phyloP scores from a whole-genome alignment of 192 early-diverging fungal genomes.

The Oehlia diaphana region DNA sequence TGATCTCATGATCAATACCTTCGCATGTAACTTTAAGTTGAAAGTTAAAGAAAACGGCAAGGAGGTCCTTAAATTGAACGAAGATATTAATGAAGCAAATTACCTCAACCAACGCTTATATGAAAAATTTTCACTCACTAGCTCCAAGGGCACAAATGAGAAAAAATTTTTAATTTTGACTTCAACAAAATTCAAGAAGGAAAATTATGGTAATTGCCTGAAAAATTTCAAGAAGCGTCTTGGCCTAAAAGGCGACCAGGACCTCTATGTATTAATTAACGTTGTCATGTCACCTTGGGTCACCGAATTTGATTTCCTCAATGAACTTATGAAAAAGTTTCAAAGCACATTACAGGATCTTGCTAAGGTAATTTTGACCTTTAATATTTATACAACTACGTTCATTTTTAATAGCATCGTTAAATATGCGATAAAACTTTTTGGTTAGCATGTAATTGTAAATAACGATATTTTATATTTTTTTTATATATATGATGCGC shows the following conservation, averaged over 20 bases:
- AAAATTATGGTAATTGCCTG: not conserved
- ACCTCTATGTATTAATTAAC: not conserved
- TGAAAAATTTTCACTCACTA: not conserved
- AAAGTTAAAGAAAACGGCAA: not conserved
- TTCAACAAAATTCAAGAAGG: not conserved
- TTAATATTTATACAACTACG: too few species aligned
- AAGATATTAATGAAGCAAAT: conserved; percentile 1
- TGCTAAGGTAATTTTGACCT: not conserved
- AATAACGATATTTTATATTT: too few species aligned
- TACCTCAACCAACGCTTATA: not conserved
- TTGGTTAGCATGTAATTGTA: too few species aligned
- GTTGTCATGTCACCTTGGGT: conserved; percentile 7
- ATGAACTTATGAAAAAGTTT: not conserved
- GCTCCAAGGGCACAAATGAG: not conserved
- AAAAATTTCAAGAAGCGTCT: conserved; percentile 9
- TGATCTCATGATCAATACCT: not conserved
- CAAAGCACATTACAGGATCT: not conserved
- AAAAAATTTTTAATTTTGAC: not conserved
- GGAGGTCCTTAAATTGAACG: not conserved
- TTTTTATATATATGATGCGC: too few species aligned
- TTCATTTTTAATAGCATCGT: too few species aligned
- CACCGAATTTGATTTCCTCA: not conserved
- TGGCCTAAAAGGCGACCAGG: not conserved
- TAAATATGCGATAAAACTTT: too few species aligned
- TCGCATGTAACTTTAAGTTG: not conserved